These are phyloP conservation scores for Albizia julibrissin DNA, from an alignment of 306 rosid genomes.

Conservation along the genomic window DNA sequence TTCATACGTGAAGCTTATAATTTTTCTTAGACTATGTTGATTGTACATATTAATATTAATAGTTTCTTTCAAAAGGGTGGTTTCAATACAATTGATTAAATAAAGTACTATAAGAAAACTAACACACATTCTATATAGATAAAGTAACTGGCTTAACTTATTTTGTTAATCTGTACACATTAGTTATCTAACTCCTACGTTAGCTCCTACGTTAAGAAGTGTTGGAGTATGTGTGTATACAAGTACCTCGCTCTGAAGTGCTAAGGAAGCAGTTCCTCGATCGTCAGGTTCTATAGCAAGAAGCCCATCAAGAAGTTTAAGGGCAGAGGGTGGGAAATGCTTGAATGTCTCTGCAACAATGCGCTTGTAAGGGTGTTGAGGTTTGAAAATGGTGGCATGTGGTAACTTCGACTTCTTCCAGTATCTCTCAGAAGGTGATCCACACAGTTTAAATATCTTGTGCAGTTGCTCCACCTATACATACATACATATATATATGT, in stretches of 20 bases:
- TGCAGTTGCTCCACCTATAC: conserved; percentile 92
- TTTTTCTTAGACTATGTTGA: no score
- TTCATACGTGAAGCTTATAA: no score
- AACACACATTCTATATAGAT: no score
- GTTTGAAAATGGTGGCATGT: conserved; percentile 80
- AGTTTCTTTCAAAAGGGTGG: no score
- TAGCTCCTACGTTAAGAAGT: no score
- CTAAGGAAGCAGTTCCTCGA: conserved; percentile 74
- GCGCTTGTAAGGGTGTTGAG: conserved; percentile 77
- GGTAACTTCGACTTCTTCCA: conserved; percentile 85
- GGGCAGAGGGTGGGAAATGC: conserved; percentile 61
- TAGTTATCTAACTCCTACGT: no score
- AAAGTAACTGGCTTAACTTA: no score
- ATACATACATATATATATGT: not conserved
- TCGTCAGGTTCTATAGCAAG: conserved; percentile 76
- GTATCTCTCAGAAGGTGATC: conserved; percentile 88
- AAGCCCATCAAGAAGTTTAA: conserved; percentile 70
- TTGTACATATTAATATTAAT: no score
- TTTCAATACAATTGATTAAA: no score
- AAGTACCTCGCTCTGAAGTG: conserved; percentile 75
- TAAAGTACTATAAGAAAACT: no score
- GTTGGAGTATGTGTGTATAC: no score
- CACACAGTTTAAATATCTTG: conserved; percentile 90
- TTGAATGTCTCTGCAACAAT: conserved; percentile 66
- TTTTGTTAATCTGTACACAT: no score